Evolutionary conservation across 495 filamentous ascomycete species (phyloP), one percentile per base, ranked within the genome.

Genomic region (Aspergillus sclerotiicarbonarius): DNA sequence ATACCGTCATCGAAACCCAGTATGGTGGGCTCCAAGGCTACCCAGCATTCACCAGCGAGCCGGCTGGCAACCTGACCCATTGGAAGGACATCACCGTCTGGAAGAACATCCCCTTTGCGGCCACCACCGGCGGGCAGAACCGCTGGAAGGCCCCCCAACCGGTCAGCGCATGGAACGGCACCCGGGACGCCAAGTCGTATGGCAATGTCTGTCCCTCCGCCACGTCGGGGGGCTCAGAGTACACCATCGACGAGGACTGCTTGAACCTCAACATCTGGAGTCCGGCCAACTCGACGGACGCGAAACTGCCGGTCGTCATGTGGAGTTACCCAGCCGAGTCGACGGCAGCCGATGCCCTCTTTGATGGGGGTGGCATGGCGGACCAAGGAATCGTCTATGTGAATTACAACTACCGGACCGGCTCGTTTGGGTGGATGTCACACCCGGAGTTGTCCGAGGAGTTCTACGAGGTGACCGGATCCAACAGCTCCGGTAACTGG

Each of bases 351-450:
- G 48, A 58, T 25, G 30, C 48, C 0, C 31, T 52, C 5, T 58
- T 58, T n/a, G 35, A 58, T 10, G 56, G 56, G 3, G 56, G 18
- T 31, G 56, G 56, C 6, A 45, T 58, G 48, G 56, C 56, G 4
- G 48, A 52, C 10, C 7, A 59, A n/a, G 62, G 59, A 9, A 78
- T 89, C 53, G 71, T 90, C 12, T 71, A 86, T 43, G 82, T 90
- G 9, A 84, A 80, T 62, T 82, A 88, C 70, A 89, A 88, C 63
- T 87, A 87, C 61, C 81, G 87, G 4, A 83, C 87, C 15, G 85
- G 85, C 0, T 65, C 84, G 0, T 84, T 78, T 67, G 87, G 86
- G 0, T 88, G 87, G 58, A 72, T 88, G 0, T 82, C 86, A 0
- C 78, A 80, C 53, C 69, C 80, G n/a, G 72, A 80, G 30, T 67